Conservation (phyloP, 371 early-diverging fungal genomes). For the Mortierella sp. region DNA sequence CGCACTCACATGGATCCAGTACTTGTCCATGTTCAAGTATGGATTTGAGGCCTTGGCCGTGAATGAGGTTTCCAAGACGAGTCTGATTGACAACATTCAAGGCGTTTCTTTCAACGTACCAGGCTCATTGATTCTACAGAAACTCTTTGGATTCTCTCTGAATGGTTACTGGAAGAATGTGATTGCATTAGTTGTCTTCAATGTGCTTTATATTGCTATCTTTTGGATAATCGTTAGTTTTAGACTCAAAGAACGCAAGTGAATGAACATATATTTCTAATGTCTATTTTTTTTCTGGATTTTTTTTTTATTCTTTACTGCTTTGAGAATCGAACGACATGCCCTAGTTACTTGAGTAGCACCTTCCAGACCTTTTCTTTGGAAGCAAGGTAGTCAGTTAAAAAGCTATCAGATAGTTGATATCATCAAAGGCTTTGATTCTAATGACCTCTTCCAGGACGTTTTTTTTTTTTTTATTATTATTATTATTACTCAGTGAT, state of each 20-base stretch:
- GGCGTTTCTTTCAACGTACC: conserved; percentile 54
- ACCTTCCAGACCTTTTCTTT: too few species aligned
- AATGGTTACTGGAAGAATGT: conserved; percentile 59
- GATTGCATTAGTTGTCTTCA: conserved; percentile 33
- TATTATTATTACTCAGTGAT: too few species aligned
- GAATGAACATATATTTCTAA: not conserved
- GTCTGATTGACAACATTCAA: conserved; percentile 37
- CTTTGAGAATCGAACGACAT: too few species aligned
- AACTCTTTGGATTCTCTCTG: conserved; percentile 63
- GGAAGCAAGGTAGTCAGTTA: too few species aligned
- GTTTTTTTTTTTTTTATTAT: too few species aligned
- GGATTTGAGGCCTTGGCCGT: conserved; percentile 64
- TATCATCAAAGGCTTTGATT: too few species aligned
- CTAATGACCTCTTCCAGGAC: too few species aligned
- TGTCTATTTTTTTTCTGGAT: too few species aligned
- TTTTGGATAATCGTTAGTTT: conserved; percentile 36
- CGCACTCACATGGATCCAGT: conserved; percentile 68
- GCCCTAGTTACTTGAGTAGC: too few species aligned
- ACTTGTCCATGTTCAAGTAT: conserved; percentile 72
- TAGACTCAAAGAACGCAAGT: conserved; percentile 51
- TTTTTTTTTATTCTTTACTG: too few species aligned
- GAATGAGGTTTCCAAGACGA: conserved; percentile 55
- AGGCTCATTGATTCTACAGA: conserved; percentile 60
- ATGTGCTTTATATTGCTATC: conserved; percentile 25
- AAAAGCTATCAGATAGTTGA: too few species aligned